These are phyloP conservation scores for Stephania yunnanensis DNA, from an alignment of 164 flowering plant genomes.

Conservation along the genomic window DNA sequence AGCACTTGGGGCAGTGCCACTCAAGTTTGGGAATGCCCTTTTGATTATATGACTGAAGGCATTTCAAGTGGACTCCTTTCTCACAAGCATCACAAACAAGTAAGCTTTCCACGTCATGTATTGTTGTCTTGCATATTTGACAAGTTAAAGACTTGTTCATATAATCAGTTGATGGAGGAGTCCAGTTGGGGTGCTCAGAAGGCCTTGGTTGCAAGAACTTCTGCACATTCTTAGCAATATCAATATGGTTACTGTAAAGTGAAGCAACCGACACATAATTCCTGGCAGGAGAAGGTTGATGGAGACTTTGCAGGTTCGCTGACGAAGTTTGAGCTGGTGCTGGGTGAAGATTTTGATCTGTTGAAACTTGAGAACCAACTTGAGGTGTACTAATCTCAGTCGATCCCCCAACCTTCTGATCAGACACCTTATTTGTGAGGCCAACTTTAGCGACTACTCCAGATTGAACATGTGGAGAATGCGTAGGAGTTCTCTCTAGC, in stretches of 20 bases:
- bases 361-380: slow-evolving; percentile 31
- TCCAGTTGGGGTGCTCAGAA: slow-evolving; percentile 61
- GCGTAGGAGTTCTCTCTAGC: slow-evolving; percentile 31
- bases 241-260: slow-evolving; percentile 40
- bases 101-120: slow-evolving; percentile 60
- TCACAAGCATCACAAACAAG: slow-evolving; percentile 97
- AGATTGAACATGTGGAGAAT: slow-evolving; percentile 46
- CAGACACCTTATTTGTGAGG: slow-evolving; percentile 36
- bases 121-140: slow-evolving; percentile 55
- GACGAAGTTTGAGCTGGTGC: slow-evolving; percentile 35
- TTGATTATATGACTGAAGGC: slow-evolving; percentile 55
- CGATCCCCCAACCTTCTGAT: slow-evolving; percentile 36
- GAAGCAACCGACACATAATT: slow-evolving; percentile 35
- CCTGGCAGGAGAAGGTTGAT: slow-evolving; percentile 41
- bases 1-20: slow-evolving; percentile 85
- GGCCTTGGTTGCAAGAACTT: slow-evolving; percentile 58
- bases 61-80: slow-evolving; percentile 75
- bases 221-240: slow-evolving; percentile 68
- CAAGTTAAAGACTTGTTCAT: slow-evolving; percentile 77
- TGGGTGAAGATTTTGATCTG: slow-evolving; percentile 39
- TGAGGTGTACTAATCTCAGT: slow-evolving; percentile 25
- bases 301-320: slow-evolving; percentile 29
- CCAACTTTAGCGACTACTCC: slow-evolving; percentile 30
- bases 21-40: slow-evolving; percentile 72
- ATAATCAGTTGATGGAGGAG: slow-evolving; percentile 85